Base-by-base conservation (phyloP, 176 grass and related monocot species). In the Triticum timopheevii region DNA sequence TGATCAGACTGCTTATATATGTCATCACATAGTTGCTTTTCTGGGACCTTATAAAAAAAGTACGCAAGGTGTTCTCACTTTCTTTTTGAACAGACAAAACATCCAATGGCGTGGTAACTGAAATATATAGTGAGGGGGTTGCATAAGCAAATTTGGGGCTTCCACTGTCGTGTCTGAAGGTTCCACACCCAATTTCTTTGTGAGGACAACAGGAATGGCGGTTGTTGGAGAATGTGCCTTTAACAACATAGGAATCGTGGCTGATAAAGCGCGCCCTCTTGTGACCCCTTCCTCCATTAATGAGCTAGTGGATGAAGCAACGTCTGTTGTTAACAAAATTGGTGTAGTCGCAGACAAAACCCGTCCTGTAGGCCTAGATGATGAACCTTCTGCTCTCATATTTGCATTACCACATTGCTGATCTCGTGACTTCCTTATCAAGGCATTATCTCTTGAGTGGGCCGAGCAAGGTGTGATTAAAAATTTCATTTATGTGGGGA, bases 231-330 rank as follows among this genome's bases (percentile, higher is more conserved):
- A 0, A 28, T 16, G 63, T 15, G 25, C 65, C 13, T 5, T 8
- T 67, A 67, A 67, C 1, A 67, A 16, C 3, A 67, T 67, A 16
- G 28, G 65, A 33, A 28, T 7, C 0, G 28, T 13, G 5, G 2
- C 5, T 33, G 64, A 67, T 13, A 67, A 3, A 1, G 27, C 16
- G 6, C 28, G 7, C 17, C 83, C 36, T 22, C 17, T 61, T 12
- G 24, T 24, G 0, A 11, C 4, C 59, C 30, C 52, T 4, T 22
- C 38, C 1, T 44, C 23, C 0, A 3, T 6, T 0, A 7, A 15
- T 13, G 63, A 65, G 63, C 24, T 30, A 30, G 4, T 65, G 0
- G 2, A 1, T 12, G 11, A 15, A 65, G 25, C 12, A 30, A 2
- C 0, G 13, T 30, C 12, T 15, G 0, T 2, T 15, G 1, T 65